These are phyloP conservation scores for Suillus occidentalis DNA, from an alignment of 768 basidiomycete genomes.

Conservation along the genomic window DNA sequence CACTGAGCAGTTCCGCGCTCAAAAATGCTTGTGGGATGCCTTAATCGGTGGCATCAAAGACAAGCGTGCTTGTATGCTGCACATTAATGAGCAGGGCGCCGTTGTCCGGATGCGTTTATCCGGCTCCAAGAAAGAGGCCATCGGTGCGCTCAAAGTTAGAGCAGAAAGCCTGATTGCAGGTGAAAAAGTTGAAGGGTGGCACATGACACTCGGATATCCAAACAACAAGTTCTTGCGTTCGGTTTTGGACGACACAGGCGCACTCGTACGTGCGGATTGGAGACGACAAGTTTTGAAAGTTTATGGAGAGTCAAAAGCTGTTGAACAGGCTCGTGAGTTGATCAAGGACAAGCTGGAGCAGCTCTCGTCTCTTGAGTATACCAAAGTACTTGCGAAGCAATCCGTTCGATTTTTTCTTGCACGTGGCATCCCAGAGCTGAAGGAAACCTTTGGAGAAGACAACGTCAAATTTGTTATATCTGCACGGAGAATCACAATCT, in stretches of 20 bases:
- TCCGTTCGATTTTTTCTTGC: slow-evolving; percentile 52
- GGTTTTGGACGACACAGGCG: slow-evolving; percentile 37
- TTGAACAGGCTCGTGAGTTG: slow-evolving; percentile 43
- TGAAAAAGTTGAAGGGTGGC: slow-evolving; percentile 52
- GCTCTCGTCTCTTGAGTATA: slow-evolving; percentile 44
- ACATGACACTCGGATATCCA: slow-evolving; percentile 37
- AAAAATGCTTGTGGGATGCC: slow-evolving; percentile 49
- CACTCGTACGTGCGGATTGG: slow-evolving; percentile 47
- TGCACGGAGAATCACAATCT: slow-evolving; percentile 45
- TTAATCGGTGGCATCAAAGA: slow-evolving; percentile 38
- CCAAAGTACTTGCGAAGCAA: slow-evolving; percentile 36
- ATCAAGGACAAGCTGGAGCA: slow-evolving; percentile 50
- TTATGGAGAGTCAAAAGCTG: slow-evolving; percentile 41
- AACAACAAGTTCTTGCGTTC: slow-evolving; percentile 35
- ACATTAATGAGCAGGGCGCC: slow-evolving; percentile 26
- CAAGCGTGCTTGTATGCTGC: slow-evolving; percentile 36
- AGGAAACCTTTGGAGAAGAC: slow-evolving; percentile 54
- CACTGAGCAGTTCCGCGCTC: slow-evolving; percentile 48
- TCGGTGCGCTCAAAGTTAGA: slow-evolving; percentile 59
- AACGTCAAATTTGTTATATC: slow-evolving; percentile 47
- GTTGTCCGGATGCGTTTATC: slow-evolving; percentile 43
- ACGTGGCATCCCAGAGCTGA: slow-evolving; percentile 48
- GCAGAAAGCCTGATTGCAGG: slow-evolving; percentile 56
- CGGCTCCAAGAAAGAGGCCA: slow-evolving; percentile 52
- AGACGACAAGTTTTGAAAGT: slow-evolving; percentile 44